phyloP scores from a whole-genome alignment of 176 grass and related monocot species.

The Thinopyrum elongatum region DNA sequence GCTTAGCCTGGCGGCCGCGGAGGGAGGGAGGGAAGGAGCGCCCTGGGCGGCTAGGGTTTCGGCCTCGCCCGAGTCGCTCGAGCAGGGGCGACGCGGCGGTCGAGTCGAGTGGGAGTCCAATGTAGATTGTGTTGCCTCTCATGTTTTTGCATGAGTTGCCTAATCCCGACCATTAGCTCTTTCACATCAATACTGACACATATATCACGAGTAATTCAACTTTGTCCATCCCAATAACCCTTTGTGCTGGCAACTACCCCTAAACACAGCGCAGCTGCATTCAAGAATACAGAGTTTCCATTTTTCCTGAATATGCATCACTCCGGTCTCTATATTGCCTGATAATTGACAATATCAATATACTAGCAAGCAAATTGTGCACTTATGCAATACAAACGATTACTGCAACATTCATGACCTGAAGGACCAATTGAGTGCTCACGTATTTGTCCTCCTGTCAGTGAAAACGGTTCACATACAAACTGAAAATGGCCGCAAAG shows the following conservation, averaged over 20 bases:
- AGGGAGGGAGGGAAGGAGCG: too few relatives aligned
- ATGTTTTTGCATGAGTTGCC: neutral
- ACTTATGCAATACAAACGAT: neutral
- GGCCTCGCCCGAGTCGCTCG: too few relatives aligned
- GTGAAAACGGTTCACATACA: neutral
- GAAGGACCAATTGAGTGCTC: neutral
- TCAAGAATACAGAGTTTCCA: neutral
- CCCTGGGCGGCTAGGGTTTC: too few relatives aligned
- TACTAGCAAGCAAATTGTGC: neutral
- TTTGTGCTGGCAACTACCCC: neutral
- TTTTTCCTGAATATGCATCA: neutral
- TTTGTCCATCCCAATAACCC: neutral
- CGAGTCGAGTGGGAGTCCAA: too few relatives aligned
- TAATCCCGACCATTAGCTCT: neutral
- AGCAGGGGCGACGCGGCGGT: too few relatives aligned
- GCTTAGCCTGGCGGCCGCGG: too few relatives aligned
- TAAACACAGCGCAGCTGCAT: neutral
- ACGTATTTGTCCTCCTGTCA: neutral
- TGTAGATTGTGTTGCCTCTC: too few relatives aligned
- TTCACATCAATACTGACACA: neutral
- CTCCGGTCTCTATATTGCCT: neutral
- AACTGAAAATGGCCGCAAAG: neutral
- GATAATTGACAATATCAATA: neutral
- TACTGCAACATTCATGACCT: neutral
- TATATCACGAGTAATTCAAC: neutral